Evolutionary conservation across 768 basidiomycete species (phyloP).

Genomic region (Calocera cornea): DNA sequence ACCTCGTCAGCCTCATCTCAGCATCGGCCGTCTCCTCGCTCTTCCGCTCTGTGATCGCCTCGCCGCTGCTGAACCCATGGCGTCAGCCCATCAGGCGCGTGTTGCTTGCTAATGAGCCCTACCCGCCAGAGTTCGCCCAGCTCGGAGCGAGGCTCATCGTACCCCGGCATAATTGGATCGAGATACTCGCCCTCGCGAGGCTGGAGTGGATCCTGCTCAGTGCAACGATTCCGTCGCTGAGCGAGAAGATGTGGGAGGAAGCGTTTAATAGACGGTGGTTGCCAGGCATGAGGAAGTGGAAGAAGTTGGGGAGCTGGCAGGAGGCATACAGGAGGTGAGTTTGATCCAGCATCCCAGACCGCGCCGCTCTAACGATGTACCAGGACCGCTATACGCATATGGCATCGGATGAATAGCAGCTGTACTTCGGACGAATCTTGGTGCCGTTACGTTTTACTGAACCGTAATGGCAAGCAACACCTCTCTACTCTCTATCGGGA

Average conservation of each 20-base stretch:
- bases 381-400: slow-evolving; percentile 49
- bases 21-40: slow-evolving; percentile 49
- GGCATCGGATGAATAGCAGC: slow-evolving; percentile 53
- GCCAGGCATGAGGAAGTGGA: slow-evolving; percentile 64
- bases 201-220: slow-evolving; percentile 54
- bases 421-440: slow-evolving; percentile 72
- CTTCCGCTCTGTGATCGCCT: slow-evolving; percentile 41
- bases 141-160: slow-evolving; percentile 51
- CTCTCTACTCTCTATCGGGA: background rate
- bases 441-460: slow-evolving; percentile 67
- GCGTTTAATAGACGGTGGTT: slow-evolving; percentile 57
- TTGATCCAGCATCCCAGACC: background rate
- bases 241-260: slow-evolving; percentile 57
- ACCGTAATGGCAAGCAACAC: slow-evolving; percentile 41
- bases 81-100: slow-evolving; percentile 50
- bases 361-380: background rate
- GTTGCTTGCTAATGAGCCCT: slow-evolving; percentile 29
- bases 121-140: slow-evolving; percentile 41
- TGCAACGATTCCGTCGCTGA: slow-evolving; percentile 54
- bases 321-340: slow-evolving; percentile 52
- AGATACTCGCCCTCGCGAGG: slow-evolving; percentile 50
- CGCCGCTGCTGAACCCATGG: slow-evolving; percentile 33
- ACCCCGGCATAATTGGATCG: slow-evolving; percentile 68
- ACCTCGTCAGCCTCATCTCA: slow-evolving; percentile 44
- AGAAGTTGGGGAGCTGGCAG: slow-evolving; percentile 48